Evolutionary conservation across 768 basidiomycete species (phyloP).

Genomic region (Pleurotus djamor): DNA sequence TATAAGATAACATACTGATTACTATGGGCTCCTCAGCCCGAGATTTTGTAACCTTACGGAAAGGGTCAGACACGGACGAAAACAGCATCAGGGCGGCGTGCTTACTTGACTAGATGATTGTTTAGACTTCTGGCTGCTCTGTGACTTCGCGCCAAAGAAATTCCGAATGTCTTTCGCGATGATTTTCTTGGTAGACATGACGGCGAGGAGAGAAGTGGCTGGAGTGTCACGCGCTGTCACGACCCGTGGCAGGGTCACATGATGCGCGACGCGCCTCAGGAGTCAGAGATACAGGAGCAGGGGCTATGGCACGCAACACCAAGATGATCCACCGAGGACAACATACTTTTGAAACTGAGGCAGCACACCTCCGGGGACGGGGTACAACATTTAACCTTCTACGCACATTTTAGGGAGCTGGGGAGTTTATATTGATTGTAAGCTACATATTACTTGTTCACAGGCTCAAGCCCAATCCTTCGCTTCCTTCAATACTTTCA

Average conservation of each 20-base stretch:
- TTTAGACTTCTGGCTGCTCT: neutral
- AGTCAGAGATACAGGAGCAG: too few species aligned
- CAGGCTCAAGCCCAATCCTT: conserved; percentile 75
- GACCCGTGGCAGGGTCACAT: too few species aligned
- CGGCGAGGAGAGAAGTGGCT: neutral
- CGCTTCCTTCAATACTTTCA: conserved; percentile 61
- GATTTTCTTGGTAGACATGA: neutral
- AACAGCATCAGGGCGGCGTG: neutral
- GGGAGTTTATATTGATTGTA: too few species aligned
- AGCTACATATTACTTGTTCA: too few species aligned
- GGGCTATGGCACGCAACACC: too few species aligned
- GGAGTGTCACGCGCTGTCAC: too few species aligned
- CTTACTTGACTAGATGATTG: neutral
- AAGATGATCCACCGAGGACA: too few species aligned
- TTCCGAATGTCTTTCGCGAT: neutral
- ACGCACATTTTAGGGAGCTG: too few species aligned
- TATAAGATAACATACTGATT: neutral
- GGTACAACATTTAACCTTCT: too few species aligned
- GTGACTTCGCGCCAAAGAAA: neutral
- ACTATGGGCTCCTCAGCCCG: neutral
- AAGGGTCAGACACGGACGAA: neutral
- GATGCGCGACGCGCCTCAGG: too few species aligned
- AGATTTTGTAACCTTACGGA: neutral
- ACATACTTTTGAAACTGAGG: too few species aligned
- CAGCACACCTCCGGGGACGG: too few species aligned